Conservation (phyloP, 2,329 filamentous ascomycete species). For the Plectosphaerella plurivora region DNA sequence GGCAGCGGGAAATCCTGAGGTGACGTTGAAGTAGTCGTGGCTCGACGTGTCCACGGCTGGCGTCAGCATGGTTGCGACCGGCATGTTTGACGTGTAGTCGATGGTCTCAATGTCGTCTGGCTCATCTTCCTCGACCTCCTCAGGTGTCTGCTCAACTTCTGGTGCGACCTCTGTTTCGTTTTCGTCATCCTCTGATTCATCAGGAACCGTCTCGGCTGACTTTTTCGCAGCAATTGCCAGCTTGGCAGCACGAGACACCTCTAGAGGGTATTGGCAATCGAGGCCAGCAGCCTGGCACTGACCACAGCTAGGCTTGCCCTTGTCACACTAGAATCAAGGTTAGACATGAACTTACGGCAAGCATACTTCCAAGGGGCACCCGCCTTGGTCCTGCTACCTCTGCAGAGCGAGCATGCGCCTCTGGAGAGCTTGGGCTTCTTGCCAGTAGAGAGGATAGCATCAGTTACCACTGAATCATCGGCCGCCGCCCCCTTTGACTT, state of each 20-base stretch:
- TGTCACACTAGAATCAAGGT: constrained; percentile 30
- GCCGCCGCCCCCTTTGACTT: constrained; percentile 6
- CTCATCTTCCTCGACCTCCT: constrained; percentile 10
- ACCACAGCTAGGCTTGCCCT: constrained; percentile 32
- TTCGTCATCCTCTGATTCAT: constrained; percentile 10
- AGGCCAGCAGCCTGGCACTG: constrained; percentile 26
- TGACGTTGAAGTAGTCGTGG: constrained; percentile 22
- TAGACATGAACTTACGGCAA: constrained; percentile 3
- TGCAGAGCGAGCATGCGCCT: constrained; percentile 31
- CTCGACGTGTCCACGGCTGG: constrained; percentile 13
- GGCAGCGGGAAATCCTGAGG: constrained; percentile 17
- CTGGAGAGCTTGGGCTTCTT: constrained; percentile 15
- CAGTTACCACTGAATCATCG: neutral
- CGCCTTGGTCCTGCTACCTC: constrained; percentile 33
- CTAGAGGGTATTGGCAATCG: constrained; percentile 34
- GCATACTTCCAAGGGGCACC: constrained; percentile 4
- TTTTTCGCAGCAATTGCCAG: constrained; percentile 11
- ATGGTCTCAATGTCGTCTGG: constrained; percentile 12
- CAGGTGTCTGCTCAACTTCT: constrained; percentile 5
- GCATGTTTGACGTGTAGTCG: constrained; percentile 14
- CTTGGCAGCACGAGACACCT: constrained; percentile 17
- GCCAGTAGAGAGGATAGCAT: neutral
- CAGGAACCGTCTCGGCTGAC: constrained; percentile 12
- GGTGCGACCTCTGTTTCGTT: neutral
- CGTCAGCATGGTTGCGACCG: constrained; percentile 21